Evolutionary conservation across 495 filamentous ascomycete species (phyloP), one percentile per base, ranked within the genome.

Genomic region (Jackrogersella minutella): DNA sequence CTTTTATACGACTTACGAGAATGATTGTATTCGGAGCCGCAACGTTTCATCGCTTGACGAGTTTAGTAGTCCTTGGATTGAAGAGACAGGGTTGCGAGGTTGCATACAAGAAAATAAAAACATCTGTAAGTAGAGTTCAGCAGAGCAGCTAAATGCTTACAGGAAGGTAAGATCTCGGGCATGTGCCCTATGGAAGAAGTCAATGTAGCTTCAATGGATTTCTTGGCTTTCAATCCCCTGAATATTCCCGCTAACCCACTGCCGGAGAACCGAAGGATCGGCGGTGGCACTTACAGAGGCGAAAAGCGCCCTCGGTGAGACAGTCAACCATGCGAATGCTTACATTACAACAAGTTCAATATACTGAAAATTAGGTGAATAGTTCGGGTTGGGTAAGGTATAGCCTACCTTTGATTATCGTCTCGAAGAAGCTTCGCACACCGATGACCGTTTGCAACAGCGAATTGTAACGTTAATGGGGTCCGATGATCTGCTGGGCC

Each of bases 211-310:
- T 41, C 31, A 11, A 36, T n/a, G n/a, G n/a, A n/a, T 17, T 34
- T 40, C 64, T 68, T 62, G 65, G 65, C 65, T 50, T 11, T 21
- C 2, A 7, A 10, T 14, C n/a, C 21, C 36, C 17, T 36, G n/a
- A 54, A 6, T 19, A 22, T 10, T 11, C 17, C 33, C 22, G 22
- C 37, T 46, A 46, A 44, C 24, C 16, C 28, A 43, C 58, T 43
- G 57, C 64, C 64, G 52, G 53, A 13, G 21, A 67, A 26, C 52
- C 53, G 52, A 44, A 46, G 37, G 58, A 68, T 68, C 46, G 33
- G 10, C 36, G 37, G 56, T 16, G 52, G 40, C 17, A 26, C 34
- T 21, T 53, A 30, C 24, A 50, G 56, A n/a, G 37, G 33, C 44
- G 46, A 57, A 36, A 36, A 14, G 24, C 54, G 16, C 34, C 33